A percentile compares a stretch with the other conserved stretches of the same genome.
Conservation (phyloP, 1,284 basidiomycete species). For the Inonotus obliquus region DNA sequence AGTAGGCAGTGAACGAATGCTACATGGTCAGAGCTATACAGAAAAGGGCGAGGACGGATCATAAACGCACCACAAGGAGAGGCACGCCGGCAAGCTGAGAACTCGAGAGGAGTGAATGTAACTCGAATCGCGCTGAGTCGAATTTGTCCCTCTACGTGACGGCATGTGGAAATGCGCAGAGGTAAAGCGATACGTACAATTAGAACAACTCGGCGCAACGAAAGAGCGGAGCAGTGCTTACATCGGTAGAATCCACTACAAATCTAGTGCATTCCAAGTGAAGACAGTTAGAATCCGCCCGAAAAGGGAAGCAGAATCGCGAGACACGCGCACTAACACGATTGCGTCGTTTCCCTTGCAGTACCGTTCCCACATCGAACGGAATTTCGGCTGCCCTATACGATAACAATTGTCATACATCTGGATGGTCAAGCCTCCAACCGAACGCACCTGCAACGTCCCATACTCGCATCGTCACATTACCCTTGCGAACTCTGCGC, state of each 20-base stretch:
- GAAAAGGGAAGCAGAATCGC: constrained; percentile 6
- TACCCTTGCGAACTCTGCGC: constrained; percentile 80
- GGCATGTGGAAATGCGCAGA: neutral
- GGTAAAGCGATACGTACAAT: neutral
- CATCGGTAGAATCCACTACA: constrained; percentile 86
- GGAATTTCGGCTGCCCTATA: constrained; percentile 87
- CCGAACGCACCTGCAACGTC: constrained; percentile 72
- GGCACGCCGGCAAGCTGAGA: constrained; percentile 77
- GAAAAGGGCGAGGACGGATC: neutral
- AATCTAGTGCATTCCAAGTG: constrained; percentile 50
- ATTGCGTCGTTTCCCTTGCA: constrained; percentile 94
- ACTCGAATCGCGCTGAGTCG: constrained; percentile 83
- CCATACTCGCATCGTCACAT: constrained; percentile 92
- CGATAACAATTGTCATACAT: constrained; percentile 11
- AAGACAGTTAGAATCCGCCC: constrained; percentile 11
- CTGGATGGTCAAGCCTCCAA: neutral
- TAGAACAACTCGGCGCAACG: constrained; percentile 1
- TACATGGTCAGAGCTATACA: neutral
- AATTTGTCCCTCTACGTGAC: constrained; percentile 66
- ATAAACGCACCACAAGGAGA: constrained; percentile 64
- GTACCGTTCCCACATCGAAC: constrained; percentile 93
- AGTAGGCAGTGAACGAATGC: neutral
- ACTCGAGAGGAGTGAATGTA: constrained; percentile 81
- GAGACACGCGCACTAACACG: constrained; percentile 54
- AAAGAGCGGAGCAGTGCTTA: constrained; percentile 33